Base-by-base conservation (phyloP, 495 filamentous ascomycete genomes). In the Poronia punctata region DNA sequence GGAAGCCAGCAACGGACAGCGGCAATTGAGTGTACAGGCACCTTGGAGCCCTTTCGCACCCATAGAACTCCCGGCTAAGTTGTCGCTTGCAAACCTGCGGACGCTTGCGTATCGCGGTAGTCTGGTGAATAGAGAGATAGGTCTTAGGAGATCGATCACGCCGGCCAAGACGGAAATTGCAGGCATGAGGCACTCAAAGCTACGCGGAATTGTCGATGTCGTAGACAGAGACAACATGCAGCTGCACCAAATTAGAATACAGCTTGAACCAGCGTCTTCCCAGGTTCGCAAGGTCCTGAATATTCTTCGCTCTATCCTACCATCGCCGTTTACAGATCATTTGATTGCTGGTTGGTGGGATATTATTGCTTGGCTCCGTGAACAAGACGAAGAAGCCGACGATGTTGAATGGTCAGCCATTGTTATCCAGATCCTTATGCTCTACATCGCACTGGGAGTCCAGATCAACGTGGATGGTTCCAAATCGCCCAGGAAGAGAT, bases 381-480 rank as follows among this genome's bases (percentile, higher is more conserved):
- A 59, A 20, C 66, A 68, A 31, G 68, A 72, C 7, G 57, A 59
- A 5, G 55, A 64, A n/a, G 62, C 67, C 15, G 65, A 60, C 21
- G 75, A 89, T 40, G 32, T 64, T 3, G 89, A 96, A 52, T 95
- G 86, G 87, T 84, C 80, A 7, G 80, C 84, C 4, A 64, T 86
- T 34, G 76, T 86, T 4, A 68, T 92, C 32, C 72, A 82, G 3
- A 50, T 95, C 2, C 80, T 93, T 46, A 50, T 71, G 10, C 59
- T 64, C 31, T 68, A 63, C 39, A 48, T 73, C n/a, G 62, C 55
- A 23, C 42, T 73, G 5, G 60, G 61, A 3, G 15, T 51, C 16
- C 43, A 52, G 8, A 33, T 42, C 4, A 38, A 55, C 12, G 16
- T 46, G 24, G 49, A 43, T n/a, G 7, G 45, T 7, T 45, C 43